Conservation (phyloP, 108 stramenopile genomes). For the Nitzschia inconspicua region DNA sequence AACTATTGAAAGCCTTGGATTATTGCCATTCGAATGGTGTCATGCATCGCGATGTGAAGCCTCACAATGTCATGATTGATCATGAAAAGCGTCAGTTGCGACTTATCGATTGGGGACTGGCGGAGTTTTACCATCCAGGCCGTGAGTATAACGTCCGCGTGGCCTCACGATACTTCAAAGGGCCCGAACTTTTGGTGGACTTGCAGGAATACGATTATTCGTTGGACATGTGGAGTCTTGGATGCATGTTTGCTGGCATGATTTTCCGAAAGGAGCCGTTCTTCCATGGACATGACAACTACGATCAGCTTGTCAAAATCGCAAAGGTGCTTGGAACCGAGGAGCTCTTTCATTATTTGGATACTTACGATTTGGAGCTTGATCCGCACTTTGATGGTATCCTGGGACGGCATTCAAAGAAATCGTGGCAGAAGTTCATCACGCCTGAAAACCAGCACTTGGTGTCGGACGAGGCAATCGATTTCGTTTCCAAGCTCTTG, state of each 20-base stretch:
- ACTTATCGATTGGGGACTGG: conserved; percentile 99
- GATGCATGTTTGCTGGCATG: conserved; percentile 99
- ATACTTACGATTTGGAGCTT: conserved; percentile 95
- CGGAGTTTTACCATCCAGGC: conserved; percentile 99
- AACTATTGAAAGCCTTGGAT: conserved; percentile 98
- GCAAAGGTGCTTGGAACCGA: conserved; percentile 98
- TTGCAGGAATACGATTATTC: conserved; percentile 99
- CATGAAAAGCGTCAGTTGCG: conserved; percentile 96
- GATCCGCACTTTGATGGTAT: conserved; percentile 98
- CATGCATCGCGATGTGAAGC: conserved; percentile 99
- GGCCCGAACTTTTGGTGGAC: conserved; percentile 98
- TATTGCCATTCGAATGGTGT: conserved; percentile 99
- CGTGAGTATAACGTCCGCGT: conserved; percentile 99
- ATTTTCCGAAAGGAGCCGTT: conserved; percentile 99
- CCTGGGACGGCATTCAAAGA: conserved; percentile 93
- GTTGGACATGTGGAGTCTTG: conserved; percentile 99
- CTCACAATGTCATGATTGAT: conserved; percentile 99
- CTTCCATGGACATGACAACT: conserved; percentile 99
- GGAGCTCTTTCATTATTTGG: conserved; percentile 93
- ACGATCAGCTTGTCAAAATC: conserved; percentile 99
- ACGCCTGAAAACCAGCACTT: conserved; percentile 97
- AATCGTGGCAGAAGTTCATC: conserved; percentile 98
- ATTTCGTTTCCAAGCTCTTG: conserved; percentile 90
- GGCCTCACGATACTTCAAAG: conserved; percentile 99
- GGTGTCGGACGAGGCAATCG: conserved; percentile 95